phyloP scores from a whole-genome alignment of 169 alveolate genomes.

The Blepharisma undulans region DNA sequence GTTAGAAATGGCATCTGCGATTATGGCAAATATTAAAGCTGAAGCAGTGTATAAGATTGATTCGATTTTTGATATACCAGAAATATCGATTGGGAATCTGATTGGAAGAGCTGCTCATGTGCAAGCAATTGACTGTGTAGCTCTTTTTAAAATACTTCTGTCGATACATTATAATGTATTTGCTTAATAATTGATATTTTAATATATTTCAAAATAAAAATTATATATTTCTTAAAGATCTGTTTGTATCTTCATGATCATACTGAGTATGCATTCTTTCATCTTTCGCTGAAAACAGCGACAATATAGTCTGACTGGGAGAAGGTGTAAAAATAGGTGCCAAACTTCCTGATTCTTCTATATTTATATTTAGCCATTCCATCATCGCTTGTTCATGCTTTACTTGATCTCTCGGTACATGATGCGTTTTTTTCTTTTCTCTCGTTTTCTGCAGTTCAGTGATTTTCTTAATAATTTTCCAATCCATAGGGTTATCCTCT shows the following conservation, averaged over 20 bases:
- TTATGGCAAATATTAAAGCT: neutral
- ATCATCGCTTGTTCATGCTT: neutral
- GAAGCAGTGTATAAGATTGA: constrained; percentile 80
- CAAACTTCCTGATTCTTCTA: constrained; percentile 18
- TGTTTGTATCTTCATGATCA: neutral
- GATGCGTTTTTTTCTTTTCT: constrained; percentile 9
- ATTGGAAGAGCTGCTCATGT: constrained; percentile 92
- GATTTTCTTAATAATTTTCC: neutral
- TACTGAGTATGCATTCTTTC: neutral
- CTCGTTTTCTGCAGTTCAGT: neutral
- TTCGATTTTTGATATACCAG: constrained; percentile 85
- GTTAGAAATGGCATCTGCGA: constrained; percentile 46
- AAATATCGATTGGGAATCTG: constrained; percentile 84
- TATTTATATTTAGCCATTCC: neutral
- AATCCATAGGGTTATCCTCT: neutral
- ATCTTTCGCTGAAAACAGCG: neutral
- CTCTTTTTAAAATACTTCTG: neutral
- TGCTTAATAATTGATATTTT: neutral
- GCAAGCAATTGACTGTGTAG: constrained; percentile 11
- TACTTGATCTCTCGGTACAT: neutral
- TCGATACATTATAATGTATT: neutral
- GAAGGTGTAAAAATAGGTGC: constrained; percentile 24
- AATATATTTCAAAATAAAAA: no score
- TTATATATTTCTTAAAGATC: neutral
- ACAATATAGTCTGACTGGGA: constrained; percentile 6